Percentiles rank a stretch among this genome's conserved stretches.
phyloP scores from a whole-genome alignment of 345 rosid genomes.

The Pelargonium nanum region DNA sequence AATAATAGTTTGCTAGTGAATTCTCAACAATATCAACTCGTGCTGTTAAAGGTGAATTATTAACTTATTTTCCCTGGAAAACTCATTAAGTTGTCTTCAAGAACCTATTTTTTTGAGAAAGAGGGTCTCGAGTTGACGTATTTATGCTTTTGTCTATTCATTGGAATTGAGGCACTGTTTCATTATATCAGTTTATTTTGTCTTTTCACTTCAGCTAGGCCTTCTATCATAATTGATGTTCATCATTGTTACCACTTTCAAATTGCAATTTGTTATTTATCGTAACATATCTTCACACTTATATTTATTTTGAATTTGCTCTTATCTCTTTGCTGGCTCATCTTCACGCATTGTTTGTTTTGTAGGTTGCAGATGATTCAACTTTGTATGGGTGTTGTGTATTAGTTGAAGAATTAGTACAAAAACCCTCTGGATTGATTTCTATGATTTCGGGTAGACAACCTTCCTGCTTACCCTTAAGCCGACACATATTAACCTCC shows the following conservation, averaged over 20 bases:
- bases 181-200: too few relatives aligned
- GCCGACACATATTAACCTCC: slow-evolving; percentile 69
- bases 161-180: background rate
- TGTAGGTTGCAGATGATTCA: slow-evolving; percentile 84
- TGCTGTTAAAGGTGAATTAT: background rate
- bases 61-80: background rate
- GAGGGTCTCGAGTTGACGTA: too few relatives aligned
- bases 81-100: background rate
- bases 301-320: background rate
- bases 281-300: background rate
- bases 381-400: slow-evolving; percentile 88
- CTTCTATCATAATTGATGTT: background rate
- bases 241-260: background rate
- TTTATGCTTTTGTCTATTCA: background rate
- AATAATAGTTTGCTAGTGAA: too few relatives aligned
- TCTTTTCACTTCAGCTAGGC: background rate
- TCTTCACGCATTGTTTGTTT: slow-evolving; percentile 4
- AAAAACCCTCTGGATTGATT: slow-evolving; percentile 87
- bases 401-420: slow-evolving; percentile 80
- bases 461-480: slow-evolving; percentile 44
- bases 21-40: background rate
- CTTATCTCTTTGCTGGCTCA: background rate
- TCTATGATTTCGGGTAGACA: slow-evolving; percentile 62
- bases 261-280: background rate
- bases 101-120: too few relatives aligned